Conservation (phyloP, 345 rosid species). For the Lenwebbia sp. region DNA sequence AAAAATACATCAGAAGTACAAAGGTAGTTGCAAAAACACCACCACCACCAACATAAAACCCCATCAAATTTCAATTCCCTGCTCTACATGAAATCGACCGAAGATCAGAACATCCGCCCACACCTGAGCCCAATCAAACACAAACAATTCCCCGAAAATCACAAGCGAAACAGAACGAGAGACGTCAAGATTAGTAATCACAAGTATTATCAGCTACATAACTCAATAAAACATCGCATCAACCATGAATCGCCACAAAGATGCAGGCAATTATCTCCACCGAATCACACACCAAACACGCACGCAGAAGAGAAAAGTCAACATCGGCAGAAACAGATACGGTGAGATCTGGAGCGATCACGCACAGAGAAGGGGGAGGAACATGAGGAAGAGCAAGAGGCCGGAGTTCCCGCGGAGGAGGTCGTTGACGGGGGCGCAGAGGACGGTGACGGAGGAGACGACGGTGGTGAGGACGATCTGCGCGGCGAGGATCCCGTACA, state of each 20-base stretch:
- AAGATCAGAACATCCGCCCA: neutral
- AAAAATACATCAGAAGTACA: neutral
- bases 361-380: constrained; percentile 74
- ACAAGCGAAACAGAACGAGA: neutral
- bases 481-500: constrained; percentile 70
- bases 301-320: neutral
- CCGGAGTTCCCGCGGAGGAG: constrained; percentile 64
- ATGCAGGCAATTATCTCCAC: neutral
- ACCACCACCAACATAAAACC: neutral
- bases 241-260: neutral
- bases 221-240: neutral
- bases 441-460: constrained; percentile 59
- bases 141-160: neutral
- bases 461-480: constrained; percentile 81
- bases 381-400: constrained; percentile 55
- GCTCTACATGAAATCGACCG: neutral
- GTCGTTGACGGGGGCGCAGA: constrained; percentile 56
- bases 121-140: neutral
- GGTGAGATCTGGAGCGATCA: constrained; percentile 3
- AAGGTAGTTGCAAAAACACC: neutral
- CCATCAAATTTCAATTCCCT: neutral
- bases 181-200: neutral
- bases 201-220: neutral
- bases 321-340: neutral
- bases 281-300: neutral